Base-by-base conservation (phyloP, 2,329 filamentous ascomycete genomes). In the Cladosporium sp. region DNA sequence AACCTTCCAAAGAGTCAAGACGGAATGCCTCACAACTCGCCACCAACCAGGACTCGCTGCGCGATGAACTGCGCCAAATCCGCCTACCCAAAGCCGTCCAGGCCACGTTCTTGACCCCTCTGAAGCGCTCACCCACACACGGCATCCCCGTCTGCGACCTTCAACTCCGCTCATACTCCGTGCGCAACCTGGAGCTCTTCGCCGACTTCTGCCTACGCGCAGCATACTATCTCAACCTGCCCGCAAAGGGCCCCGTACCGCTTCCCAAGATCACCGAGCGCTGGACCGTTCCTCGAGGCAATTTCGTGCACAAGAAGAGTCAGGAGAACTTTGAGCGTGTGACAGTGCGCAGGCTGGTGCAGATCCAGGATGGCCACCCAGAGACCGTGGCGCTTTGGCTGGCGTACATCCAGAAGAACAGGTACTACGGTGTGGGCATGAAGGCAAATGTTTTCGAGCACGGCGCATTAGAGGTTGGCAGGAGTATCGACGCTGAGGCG, bases 311-410 rank as follows among this genome's bases (percentile, higher is more conserved):
- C 83, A 99, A 98, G 82, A 99, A 99, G 81, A 90, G 88, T 43
- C 93, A 99, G 79, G 95, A 99, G 81, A 99, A 99, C 79, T 99
- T 96, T 75, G 94, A 98, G 82, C 86, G 95, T 63, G 89, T 95
- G 67, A 99, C 95, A 1, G 79, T 93, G 73, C 87, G 93, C 63
- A 84, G 95, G 16, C 78, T 97, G 73, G 93, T 99, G 61, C 93
- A 97, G 79, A 95, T 99, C 74, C 90, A 92, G 70, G 95, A 98
- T 75, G 95, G 93, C 0, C 85, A 97, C 74, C 89, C 93, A 0
- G 92, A 97, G 76, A 89, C 88, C 0, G 93, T 99, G 39, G 90
- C 96, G 78, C 79, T 93, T 30, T 99, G 95, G 95, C 82, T 99
- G 66, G 93, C 92, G 0, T 98, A 96, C 76, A 78, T 99, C 75